Conservation (phyloP, 179 eudicot genomes). For the Silene vulgaris region DNA sequence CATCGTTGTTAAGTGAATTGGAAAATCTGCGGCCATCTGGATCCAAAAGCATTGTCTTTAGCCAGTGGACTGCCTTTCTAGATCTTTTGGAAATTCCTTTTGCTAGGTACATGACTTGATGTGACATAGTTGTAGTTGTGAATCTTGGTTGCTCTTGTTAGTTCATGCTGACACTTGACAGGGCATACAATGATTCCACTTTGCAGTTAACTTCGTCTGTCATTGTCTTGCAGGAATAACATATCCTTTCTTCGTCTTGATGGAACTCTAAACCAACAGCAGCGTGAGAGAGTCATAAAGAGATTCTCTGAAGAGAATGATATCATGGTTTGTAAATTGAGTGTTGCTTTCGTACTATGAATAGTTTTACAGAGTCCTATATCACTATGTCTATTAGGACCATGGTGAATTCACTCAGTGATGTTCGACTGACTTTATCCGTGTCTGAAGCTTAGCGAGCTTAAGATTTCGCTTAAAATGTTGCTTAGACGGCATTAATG, state of each 20-base stretch:
- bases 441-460: too few relatives aligned
- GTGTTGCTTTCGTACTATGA: not conserved
- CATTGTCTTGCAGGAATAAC: slow-evolving; percentile 47
- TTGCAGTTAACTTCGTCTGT: slow-evolving; percentile 12
- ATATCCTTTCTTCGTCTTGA: slow-evolving; percentile 87
- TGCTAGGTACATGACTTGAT: slow-evolving; percentile 51
- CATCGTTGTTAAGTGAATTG: slow-evolving; percentile 68
- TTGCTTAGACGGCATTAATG: too few relatives aligned
- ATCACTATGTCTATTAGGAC: not conserved
- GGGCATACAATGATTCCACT: not conserved
- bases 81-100: slow-evolving; percentile 90
- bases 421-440: too few relatives aligned
- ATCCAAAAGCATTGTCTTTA: slow-evolving; percentile 84
- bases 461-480: too few relatives aligned
- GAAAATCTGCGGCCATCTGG: slow-evolving; percentile 57
- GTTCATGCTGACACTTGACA: not conserved
- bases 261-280: slow-evolving; percentile 86
- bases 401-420: not conserved
- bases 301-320: slow-evolving; percentile 78
- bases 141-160: not conserved
- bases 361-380: not conserved
- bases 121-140: not conserved
- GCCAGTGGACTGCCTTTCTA: slow-evolving; percentile 98
- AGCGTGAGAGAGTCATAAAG: slow-evolving; percentile 86
- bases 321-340: slow-evolving; percentile 54